Base-by-base conservation (phyloP, 345 rosid species). In the Limnanthes douglasii region DNA sequence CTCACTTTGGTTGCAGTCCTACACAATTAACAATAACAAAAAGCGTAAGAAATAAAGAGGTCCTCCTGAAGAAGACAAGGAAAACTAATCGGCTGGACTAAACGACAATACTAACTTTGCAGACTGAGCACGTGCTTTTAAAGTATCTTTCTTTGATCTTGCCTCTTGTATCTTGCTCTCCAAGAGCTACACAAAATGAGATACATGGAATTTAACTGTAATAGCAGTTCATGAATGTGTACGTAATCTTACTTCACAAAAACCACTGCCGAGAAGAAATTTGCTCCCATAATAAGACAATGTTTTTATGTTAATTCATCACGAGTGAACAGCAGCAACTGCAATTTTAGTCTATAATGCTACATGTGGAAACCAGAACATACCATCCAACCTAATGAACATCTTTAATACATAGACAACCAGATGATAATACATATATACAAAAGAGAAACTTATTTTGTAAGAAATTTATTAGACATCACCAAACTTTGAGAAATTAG, bases 121-220 rank as follows among this genome's bases (percentile, higher is more conserved):
- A 53, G 86, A 69, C 47, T 79, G 86, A 28, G 93, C 85, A 31
- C 93, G 82, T 26, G 93, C 93, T 65, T 72, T 79, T 49, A 75
- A 39, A 41, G 86, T 75, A 51, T 75, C 93, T 62, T 75, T 79
- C 68, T 79, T 79, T 15, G 93, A 66, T 60, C 24, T 72, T 33
- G 93, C 93, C 60, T 79, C 93, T 35, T 79, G 86, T 56, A 79
- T 79, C 64, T 75, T 79, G 76, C 93, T 79, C 70, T 79, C 93
- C 58, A 79, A 41, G 48, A 79, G 78, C 86, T 79, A 58, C 57
- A 69, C 28, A 30, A 53, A 50, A 48, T 18, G 18, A 11, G 35
- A 39, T 46, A 50, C 31, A 53, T 43, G 36, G 16, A 51, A 43
- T 26, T 28, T 25, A 43, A 51, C 51, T 21, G 13, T 30, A 37